Conservation (phyloP, 805 yeast genomes). For the Suhomyces prunicola region DNA sequence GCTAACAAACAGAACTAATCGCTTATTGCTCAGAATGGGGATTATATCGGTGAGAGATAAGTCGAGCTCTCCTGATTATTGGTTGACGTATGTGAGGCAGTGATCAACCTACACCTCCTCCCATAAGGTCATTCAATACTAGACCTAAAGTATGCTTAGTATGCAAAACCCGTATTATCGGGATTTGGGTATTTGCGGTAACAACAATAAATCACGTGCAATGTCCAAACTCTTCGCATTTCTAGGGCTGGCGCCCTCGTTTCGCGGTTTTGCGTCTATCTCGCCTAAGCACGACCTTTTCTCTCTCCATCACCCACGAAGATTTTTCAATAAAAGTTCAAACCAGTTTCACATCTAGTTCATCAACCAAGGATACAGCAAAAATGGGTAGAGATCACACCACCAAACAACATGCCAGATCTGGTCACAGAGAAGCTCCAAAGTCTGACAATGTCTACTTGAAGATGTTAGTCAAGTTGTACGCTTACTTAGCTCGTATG, state of each 20-base stretch:
- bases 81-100: not conserved
- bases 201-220: not conserved
- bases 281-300: not conserved
- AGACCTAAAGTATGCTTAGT: not conserved
- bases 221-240: too few relatives aligned
- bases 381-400: conserved; percentile 97
- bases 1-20: not conserved
- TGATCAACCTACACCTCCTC: not conserved
- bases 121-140: not conserved
- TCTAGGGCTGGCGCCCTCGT: not conserved
- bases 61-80: not conserved
- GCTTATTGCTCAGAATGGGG: not conserved
- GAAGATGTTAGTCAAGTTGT: conserved; percentile 94
- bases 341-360: not conserved
- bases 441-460: conserved; percentile 99
- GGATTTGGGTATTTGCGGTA: not conserved
- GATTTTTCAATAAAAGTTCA: not conserved
- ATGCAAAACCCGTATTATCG: not conserved
- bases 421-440: conserved; percentile 98
- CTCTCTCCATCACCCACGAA: conserved; percentile 1
- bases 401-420: conserved; percentile 92
- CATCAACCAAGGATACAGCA: conserved; percentile 5
- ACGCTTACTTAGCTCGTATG: conserved; percentile 99
- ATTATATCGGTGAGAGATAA: not conserved
- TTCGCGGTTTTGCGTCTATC: not conserved